phyloP scores from a whole-genome alignment of 2,329 filamentous ascomycete species.

The Davidsoniella neocaledoniae region DNA sequence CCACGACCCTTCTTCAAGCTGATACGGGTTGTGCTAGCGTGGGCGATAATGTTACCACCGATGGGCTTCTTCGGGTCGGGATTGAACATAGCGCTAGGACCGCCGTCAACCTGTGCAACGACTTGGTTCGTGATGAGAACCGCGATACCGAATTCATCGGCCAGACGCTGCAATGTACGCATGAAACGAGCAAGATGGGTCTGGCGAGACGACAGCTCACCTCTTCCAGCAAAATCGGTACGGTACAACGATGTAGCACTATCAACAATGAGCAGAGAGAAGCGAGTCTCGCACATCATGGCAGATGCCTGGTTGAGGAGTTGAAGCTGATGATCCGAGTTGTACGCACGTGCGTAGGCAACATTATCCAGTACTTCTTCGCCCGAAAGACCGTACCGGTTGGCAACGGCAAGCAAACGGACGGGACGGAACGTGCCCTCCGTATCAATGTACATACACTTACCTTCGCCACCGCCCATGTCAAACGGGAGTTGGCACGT shows the following conservation, averaged over 20 bases:
- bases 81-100: constrained; percentile 95
- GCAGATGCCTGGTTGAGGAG: constrained; percentile 85
- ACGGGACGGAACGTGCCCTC: constrained; percentile 95
- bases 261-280: constrained; percentile 89
- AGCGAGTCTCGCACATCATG: constrained; percentile 99
- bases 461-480: constrained; percentile 96
- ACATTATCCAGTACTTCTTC: constrained; percentile 98
- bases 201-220: constrained; percentile 86
- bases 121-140: constrained; percentile 99
- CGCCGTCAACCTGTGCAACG: constrained; percentile 93
- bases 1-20: constrained; percentile 90
- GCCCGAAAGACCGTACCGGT: constrained; percentile 82
- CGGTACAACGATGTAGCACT: constrained; percentile 90
- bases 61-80: constrained; percentile 98
- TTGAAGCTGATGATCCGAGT: constrained; percentile 93
- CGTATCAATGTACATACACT: constrained; percentile 96
- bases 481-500: constrained; percentile 96
- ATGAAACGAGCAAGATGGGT: constrained; percentile 79
- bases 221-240: constrained; percentile 92
- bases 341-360: constrained; percentile 94
- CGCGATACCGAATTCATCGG: constrained; percentile 81
- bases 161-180: constrained; percentile 63
- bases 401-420: constrained; percentile 76
- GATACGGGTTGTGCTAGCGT: constrained; percentile 86
- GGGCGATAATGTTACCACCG: constrained; percentile 95